Evolutionary conservation across 441 rosid genomes (phyloP), one percentile per base, ranked within the genome.

Genomic region (Capsella rubella): DNA sequence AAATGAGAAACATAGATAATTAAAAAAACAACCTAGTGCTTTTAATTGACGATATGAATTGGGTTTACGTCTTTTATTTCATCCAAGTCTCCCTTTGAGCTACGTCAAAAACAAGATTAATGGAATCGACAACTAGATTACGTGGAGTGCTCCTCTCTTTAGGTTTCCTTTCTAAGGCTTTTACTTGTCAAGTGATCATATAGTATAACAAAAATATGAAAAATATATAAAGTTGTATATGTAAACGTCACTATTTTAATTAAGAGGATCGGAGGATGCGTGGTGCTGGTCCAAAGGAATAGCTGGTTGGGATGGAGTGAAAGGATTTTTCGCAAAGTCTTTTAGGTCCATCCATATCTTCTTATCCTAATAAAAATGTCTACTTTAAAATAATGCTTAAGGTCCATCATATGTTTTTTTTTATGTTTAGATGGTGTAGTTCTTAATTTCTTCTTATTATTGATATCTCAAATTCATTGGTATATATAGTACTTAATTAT

Each of bases 111-210:
- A 35, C 2, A 53, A 43, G 25, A 27, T 43, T 25, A 47, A 42
- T 60, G 40, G 67, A 71, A 71, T 51, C 29, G 51, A 47, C 43
- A 50, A 60, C 67, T 28, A 52, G 43, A 71, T 51, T 37, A 51
- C 43, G 69, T 69, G 52, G 32, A 62, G 34, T 53, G 25, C 25
- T 21, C 52, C 31, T 59, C 73, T 56, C 52, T 60, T 58, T 15
- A 18, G 59, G 52, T 50, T 60, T 28, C 50, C 42, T 31, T 43
- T 31, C 3, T 37, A 40, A 50, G 60, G 34, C 35, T 57, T 28
- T 50, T 42, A 72, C 5, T 52, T 71, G 40, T 71, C 74, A 60
- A 60, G 42, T 71, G 49, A 21, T 35, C 37, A 34, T 34, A 34
- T 34, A 34, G 8, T 37, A 56, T 11, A 58, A 16, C 45, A 57